Conservation (phyloP, 1,284 basidiomycete species). For the Cutaneotrichosporon cyanovorans region DNA sequence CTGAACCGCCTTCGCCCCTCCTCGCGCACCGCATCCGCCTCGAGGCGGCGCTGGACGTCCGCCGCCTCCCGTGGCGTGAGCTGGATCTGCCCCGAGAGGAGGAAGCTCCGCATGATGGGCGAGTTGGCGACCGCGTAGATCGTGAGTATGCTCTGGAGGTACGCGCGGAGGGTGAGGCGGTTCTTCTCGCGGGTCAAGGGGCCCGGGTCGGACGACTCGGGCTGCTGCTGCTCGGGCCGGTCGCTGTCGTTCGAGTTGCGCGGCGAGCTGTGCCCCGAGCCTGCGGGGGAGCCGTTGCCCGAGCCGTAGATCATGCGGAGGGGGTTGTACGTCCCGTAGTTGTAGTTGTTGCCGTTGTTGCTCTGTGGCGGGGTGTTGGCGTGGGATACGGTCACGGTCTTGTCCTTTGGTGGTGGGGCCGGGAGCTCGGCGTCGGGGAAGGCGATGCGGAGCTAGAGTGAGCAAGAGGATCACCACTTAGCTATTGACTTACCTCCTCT, state of each 20-base stretch:
- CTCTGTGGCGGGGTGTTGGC: constrained; percentile 35
- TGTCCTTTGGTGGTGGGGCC: constrained; percentile 76
- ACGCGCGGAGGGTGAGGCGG: constrained; percentile 84
- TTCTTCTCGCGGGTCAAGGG: constrained; percentile 88
- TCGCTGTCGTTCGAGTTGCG: neutral
- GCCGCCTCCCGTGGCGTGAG: constrained; percentile 68
- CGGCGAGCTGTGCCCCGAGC: constrained; percentile 8
- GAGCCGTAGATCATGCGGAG: constrained; percentile 44
- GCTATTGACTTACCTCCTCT: constrained; percentile 57
- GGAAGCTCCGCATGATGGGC: constrained; percentile 75
- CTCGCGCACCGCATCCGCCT: constrained; percentile 82
- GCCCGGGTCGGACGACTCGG: constrained; percentile 17
- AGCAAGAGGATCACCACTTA: neutral
- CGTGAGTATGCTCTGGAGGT: constrained; percentile 72
- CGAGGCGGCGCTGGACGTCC: constrained; percentile 72
- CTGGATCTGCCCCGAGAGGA: constrained; percentile 67
- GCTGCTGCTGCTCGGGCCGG: neutral
- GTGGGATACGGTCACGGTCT: constrained; percentile 63
- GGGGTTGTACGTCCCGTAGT: constrained; percentile 42
- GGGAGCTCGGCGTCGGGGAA: constrained; percentile 72
- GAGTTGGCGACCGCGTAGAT: constrained; percentile 70
- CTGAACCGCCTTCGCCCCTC: constrained; percentile 80
- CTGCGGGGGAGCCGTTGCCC: constrained; percentile 33
- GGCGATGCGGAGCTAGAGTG: constrained; percentile 63
- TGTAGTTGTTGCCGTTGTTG: constrained; percentile 6